Evolutionary conservation across 345 rosid species (phyloP), one percentile per base, ranked within the genome.

Genomic region (Eucalyptus fibrosa): DNA sequence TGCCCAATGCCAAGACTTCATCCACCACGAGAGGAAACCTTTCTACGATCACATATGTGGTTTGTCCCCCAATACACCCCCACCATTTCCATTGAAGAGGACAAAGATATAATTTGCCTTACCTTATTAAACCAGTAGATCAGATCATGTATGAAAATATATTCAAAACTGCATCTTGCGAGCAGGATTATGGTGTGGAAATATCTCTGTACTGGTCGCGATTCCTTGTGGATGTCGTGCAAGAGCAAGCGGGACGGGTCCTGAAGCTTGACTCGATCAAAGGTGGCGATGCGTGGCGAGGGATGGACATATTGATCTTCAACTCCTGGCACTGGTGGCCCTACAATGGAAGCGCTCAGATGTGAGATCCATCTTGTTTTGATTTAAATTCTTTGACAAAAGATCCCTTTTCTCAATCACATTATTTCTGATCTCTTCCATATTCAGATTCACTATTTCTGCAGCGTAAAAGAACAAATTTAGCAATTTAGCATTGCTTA

Each of bases 311-410:
- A 91, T 88, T 97, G 92, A 90, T 97, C 86, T 97, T 97, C 88
- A 97, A 95, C 94, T 90, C 96, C 1, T 95, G 99, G 99, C 98
- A 97, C 80, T 97, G 99, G 99, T 97, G 99, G 99, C 93, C 97
- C 10, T 98, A 95, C 92, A 92, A 93, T 0, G 97, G 95, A 44
- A 93, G 93, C 88, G 87, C 91, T 82, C 98, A 95, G 69, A 95
- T 95, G 97, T 97, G 93, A 40, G 94, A 60, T 47, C 56, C 15
- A 80, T 30, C 69, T 80, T 51, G 11, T 32, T 45, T 77, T 69
- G 40, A 82, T 69, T 69, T 23, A 10, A 69, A 34, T 69, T 69
- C 26, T 69, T 24, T 56, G 30, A 56, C 30, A 56, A 10, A 56
- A 56, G 6, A 56, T 13, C 62, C 26, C 56, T 19, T 53, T 53